Evolutionary conservation across 2,329 filamentous ascomycete genomes (phyloP), one percentile per base, ranked within the genome.

Genomic region (Colletotrichum nymphaeae): DNA sequence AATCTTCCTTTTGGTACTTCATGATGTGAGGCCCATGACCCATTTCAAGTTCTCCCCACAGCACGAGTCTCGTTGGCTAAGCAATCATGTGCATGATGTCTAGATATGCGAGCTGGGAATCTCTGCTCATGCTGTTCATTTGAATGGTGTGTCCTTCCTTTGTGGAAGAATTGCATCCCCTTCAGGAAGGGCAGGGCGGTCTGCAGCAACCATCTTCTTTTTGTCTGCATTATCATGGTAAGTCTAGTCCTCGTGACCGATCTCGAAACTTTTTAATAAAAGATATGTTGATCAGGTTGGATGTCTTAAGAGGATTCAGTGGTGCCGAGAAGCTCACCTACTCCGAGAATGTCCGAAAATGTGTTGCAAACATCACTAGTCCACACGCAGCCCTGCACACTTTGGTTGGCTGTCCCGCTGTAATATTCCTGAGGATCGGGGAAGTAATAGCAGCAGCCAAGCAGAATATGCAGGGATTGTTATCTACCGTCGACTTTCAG

Each of bases 261-360:
- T 16, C 37, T 12, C 37, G 6, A 42, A n/a, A 22, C n/a, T n/a
- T 12, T 14, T 19, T 24, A 24, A 35, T 24, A 5, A 5, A n/a
- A 9, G 24, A 4, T 4, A 12, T 49, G 16, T 2, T 11, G 42
- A 7, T 49, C 42, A 80, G 79, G 79, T 14, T 80, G 11, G 79
- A 80, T 6, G 75, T 81, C 64, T 52, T 80, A 5, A 75, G 78
- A 30, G 79, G 79, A 0, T 78, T 80, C 63, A 80, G 78, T n/a
- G 79, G 79, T 4, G 76, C 79, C 1, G 79, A 80, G 56, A 80
- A 81, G 35, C 76, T 80, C 7, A 72, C 77, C 3, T 80, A 80
- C n/a, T 74, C 78, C 0, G 71, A 72, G 2, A 72, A 75, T 1
- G 77, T 80, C 2, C 78, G 78, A 12, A 59, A 69, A n/a, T 77